These are phyloP conservation scores for Leishmania gerbilli DNA, from an alignment of 208 protist genomes.

Conservation along the genomic window DNA sequence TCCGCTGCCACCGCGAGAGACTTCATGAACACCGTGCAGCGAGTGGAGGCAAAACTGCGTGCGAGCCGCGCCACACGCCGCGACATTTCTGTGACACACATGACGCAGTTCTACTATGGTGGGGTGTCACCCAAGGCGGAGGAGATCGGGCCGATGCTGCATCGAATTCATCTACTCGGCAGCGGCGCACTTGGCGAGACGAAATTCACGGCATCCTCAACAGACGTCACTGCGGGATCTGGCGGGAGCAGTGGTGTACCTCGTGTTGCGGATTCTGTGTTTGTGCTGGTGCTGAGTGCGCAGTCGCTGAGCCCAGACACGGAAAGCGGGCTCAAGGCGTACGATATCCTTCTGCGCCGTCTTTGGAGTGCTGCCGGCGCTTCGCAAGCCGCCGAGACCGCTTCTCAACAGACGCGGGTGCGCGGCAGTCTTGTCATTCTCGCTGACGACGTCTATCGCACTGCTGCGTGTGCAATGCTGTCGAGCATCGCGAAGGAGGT, in stretches of 20 bases:
- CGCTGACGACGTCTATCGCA: constrained; percentile 23
- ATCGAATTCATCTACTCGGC: constrained; percentile 14
- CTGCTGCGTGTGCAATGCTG: constrained; percentile 14
- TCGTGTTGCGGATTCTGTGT: constrained; percentile 5
- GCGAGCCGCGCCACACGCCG: constrained; percentile 8
- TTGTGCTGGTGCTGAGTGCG: constrained; percentile 30
- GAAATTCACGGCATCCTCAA: neutral
- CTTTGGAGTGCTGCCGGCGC: constrained; percentile 9
- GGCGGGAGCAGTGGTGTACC: neutral
- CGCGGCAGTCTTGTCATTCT: constrained; percentile 25
- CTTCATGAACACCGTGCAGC: constrained; percentile 5
- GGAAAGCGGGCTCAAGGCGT: constrained; percentile 7
- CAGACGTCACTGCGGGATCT: neutral
- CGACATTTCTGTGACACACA: constrained; percentile 14
- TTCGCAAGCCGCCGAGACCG: neutral
- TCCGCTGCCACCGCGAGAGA: neutral
- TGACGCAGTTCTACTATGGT: constrained; percentile 37
- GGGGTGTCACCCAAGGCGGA: constrained; percentile 20
- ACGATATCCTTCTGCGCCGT: constrained; percentile 10
- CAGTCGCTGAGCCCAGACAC: constrained; percentile 20
- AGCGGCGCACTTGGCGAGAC: neutral
- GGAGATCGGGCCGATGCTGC: constrained; percentile 28
- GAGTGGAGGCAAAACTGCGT: constrained; percentile 6
- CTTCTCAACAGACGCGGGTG: neutral
- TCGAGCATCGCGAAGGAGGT: constrained; percentile 8